These are phyloP conservation scores for Melocanna baccifera DNA, from an alignment of 176 grass and related monocot genomes.

Conservation along the genomic window DNA sequence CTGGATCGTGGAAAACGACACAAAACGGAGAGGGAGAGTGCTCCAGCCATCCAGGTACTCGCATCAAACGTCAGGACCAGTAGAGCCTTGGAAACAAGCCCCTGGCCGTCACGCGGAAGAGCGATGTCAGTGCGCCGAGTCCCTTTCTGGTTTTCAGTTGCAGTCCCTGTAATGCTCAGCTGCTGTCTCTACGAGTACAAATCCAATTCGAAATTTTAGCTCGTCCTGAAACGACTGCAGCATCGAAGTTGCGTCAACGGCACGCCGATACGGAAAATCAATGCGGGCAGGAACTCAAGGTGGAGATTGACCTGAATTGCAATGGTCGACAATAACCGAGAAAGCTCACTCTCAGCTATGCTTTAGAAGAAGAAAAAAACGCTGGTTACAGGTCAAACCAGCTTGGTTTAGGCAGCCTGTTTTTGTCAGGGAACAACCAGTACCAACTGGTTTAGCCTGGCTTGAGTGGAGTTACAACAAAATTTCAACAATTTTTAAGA, in stretches of 20 bases:
- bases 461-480: neutral
- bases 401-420: neutral
- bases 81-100: neutral
- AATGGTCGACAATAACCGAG: neutral
- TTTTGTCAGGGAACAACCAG: neutral
- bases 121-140: neutral
- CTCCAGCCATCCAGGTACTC: neutral
- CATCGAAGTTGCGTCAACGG: neutral
- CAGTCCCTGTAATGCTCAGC: slow-evolving; percentile 14
- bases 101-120: neutral
- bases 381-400: neutral
- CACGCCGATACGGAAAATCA: neutral
- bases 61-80: neutral
- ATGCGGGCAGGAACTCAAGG: neutral
- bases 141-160: neutral
- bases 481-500: neutral
- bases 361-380: neutral
- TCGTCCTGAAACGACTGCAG: neutral
- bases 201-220: slow-evolving; percentile 1
- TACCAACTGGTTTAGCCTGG: neutral
- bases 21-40: neutral
- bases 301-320: neutral
- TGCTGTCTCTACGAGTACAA: neutral
- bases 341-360: neutral
- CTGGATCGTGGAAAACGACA: neutral